Evolutionary conservation across 768 basidiomycete genomes (phyloP).

Genomic region (Hygrophorus pudorinus): DNA sequence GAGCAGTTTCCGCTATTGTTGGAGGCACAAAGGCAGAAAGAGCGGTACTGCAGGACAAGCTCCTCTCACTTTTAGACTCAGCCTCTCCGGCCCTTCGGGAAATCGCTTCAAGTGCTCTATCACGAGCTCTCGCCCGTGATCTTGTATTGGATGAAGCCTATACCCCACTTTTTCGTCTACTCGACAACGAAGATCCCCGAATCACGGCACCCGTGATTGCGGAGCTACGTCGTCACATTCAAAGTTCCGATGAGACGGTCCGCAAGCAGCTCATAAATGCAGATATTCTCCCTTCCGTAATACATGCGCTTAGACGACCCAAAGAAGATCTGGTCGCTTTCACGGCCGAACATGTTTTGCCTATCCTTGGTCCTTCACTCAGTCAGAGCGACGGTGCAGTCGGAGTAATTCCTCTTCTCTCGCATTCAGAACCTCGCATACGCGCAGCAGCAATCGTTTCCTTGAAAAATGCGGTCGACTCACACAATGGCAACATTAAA

Average conservation of each 20-base stretch:
- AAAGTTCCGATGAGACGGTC: slow-evolving; percentile 8
- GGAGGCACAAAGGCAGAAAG: slow-evolving; percentile 10
- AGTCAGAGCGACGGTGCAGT: slow-evolving; percentile 10
- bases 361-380: slow-evolving; percentile 12
- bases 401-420: slow-evolving; percentile 10
- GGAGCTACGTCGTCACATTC: slow-evolving; percentile 10
- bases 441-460: slow-evolving; percentile 9
- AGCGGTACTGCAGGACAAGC: slow-evolving; percentile 6
- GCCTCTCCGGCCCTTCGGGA: slow-evolving; percentile 10
- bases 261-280: slow-evolving; percentile 12
- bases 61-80: slow-evolving; percentile 8
- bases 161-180: slow-evolving; percentile 8
- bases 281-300: slow-evolving; percentile 8
- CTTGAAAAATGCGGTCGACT: slow-evolving; percentile 12
- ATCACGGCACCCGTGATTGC: slow-evolving; percentile 10
- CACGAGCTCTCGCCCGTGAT: slow-evolving; percentile 11
- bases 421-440: slow-evolving; percentile 10
- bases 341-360: slow-evolving; percentile 9
- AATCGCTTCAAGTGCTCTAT: slow-evolving; percentile 8
- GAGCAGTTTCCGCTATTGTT: slow-evolving; percentile 6
- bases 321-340: slow-evolving; percentile 10
- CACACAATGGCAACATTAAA: slow-evolving; percentile 11
- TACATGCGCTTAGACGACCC: slow-evolving; percentile 4
- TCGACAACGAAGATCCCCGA: slow-evolving; percentile 10
- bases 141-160: slow-evolving; percentile 11